These are phyloP conservation scores for Hondaea fermentalgiana DNA, from an alignment of 108 stramenopile species.

Conservation along the genomic window DNA sequence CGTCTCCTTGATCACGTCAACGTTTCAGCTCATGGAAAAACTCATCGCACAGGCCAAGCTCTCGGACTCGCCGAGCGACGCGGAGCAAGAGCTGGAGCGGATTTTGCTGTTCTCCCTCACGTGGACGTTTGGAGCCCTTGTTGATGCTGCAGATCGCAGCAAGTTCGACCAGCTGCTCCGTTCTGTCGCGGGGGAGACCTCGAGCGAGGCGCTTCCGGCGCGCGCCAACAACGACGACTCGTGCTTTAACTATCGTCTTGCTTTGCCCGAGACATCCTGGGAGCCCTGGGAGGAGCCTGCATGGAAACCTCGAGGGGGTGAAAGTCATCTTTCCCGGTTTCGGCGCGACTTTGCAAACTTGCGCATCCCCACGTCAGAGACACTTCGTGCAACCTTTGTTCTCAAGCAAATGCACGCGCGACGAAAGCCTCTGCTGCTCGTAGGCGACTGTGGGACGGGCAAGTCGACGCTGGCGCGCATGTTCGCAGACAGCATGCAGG, in stretches of 20 bases:
- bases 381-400: conserved; percentile 31
- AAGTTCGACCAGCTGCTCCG: conserved; percentile 29
- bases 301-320: conserved; percentile 26
- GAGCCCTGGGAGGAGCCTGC: conserved; percentile 28
- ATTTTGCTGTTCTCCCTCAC: conserved; percentile 30
- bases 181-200: neutral
- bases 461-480: conserved; percentile 54
- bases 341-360: conserved; percentile 32
- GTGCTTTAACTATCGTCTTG: conserved; percentile 25
- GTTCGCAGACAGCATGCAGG: conserved; percentile 25
- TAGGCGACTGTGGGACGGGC: conserved; percentile 49
- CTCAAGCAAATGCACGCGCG: conserved; percentile 31
- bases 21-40: conserved; percentile 30
- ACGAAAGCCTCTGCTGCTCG: conserved; percentile 35
- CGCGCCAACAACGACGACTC: neutral
- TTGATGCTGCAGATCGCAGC: conserved; percentile 32
- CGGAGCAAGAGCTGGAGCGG: conserved; percentile 33
- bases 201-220: neutral
- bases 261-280: conserved; percentile 30
- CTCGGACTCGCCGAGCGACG: conserved; percentile 25
- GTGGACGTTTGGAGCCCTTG: conserved; percentile 40
- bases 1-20: conserved; percentile 35
- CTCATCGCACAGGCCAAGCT: conserved; percentile 39
- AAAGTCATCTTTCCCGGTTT: neutral
- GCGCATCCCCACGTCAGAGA: conserved; percentile 43